Evolutionary conservation across 768 basidiomycete species (phyloP).

Genomic region (Grammothele lineata): DNA sequence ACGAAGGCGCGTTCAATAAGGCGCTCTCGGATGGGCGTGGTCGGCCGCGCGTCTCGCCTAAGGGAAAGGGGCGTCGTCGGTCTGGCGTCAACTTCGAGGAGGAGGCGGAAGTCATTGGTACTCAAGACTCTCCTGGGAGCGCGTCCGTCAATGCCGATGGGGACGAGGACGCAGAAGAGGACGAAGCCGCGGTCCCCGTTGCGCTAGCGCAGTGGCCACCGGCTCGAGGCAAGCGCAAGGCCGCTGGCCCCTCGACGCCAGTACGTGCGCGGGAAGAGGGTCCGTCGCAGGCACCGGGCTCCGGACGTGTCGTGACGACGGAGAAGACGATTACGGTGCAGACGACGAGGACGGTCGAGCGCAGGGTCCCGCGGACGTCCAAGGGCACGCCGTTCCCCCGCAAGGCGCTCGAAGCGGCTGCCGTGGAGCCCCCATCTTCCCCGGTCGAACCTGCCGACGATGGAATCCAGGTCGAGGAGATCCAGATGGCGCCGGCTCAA

Average conservation of each 20-base stretch:
- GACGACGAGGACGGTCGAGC: conserved; percentile 7
- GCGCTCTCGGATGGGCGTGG: conserved; percentile 19
- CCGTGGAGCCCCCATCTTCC: background rate
- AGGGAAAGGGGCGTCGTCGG: conserved; percentile 2
- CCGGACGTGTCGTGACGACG: background rate
- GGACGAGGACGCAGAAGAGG: conserved; percentile 1
- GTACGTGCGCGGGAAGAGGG: no score
- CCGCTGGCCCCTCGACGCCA: background rate
- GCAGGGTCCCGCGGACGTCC: background rate
- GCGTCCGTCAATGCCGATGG: conserved; percentile 2
- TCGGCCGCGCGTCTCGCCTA: background rate
- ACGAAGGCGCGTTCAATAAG: conserved; percentile 22
- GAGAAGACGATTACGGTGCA: conserved; percentile 7
- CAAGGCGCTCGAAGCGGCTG: background rate
- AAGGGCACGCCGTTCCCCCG: conserved; percentile 6
- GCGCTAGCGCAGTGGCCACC: conserved; percentile 13
- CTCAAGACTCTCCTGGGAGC: background rate
- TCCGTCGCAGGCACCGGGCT: background rate
- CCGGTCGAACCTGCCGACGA: background rate
- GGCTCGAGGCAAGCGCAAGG: conserved; percentile 3
- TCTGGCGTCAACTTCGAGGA: conserved; percentile 8
- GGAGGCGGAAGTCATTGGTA: background rate
- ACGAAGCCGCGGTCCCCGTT: background rate
- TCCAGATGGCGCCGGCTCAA: background rate
- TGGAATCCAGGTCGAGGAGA: background rate